Evolutionary conservation across 495 filamentous ascomycete species (phyloP), one percentile per base, ranked within the genome.

Genomic region (Aspergillus conjunctus): DNA sequence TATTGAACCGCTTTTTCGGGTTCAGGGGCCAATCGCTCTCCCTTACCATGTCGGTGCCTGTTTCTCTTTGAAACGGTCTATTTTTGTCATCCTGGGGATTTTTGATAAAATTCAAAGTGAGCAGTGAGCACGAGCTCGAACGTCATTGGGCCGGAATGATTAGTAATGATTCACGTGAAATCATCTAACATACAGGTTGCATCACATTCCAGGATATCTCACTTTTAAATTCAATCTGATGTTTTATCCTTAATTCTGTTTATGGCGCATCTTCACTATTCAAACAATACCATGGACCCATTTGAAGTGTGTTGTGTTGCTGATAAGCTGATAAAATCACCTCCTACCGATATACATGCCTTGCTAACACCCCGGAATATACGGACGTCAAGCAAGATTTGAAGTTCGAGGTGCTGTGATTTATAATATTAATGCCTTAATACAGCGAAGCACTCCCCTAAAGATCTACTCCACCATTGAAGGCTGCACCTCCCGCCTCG

Each of bases 401-500:
- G 9, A 41, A 41, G 11, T 11, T 5, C 37, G 9, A 1, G 11
- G 11, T 11, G 4, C 37, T 11, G 11, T 11, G 11, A 41, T 41
- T 41, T 14, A 41, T 9, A 11, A 22, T 7, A 8, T 48, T 48
- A 6, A 21, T 18, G 10, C n/a, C n/a, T 7, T 21, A 5, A 11
- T 18, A 46, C 9, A 20, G n/a, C 11, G 44, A 20, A 22, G 17
- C n/a, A 6, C 12, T 21, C 7, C 17, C 43, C 37, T 31, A 32
- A 52, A 59, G 51, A 33, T 77, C 74, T 26, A 79, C 74, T 18
- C 76, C 74, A 9, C 74, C 70, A 22, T 75, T 67, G 48, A 79
- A 85, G 21, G 76, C 73, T 30, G 63, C 76, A 32, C 85, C 85
- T 21, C 86, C 85, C 33, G 85, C 84, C 54, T 73, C 71, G 49